A percentile compares a stretch with the other conserved stretches of the same genome.
Evolutionary conservation across 192 early-diverging fungal species (phyloP).

Genomic region (Chytriomyces confervae): DNA sequence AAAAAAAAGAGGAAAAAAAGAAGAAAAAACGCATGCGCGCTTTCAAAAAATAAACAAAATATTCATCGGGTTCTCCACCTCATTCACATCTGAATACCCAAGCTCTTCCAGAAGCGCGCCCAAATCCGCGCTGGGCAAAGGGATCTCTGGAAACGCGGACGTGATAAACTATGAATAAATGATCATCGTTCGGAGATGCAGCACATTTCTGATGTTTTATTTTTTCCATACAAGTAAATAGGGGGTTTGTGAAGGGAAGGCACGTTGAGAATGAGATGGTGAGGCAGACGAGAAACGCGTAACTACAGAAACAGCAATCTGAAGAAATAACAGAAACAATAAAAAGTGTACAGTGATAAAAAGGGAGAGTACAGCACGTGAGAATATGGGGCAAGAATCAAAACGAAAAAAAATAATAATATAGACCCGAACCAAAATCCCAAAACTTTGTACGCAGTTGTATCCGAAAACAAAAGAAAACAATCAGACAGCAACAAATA

Average conservation of each 20-base stretch:
- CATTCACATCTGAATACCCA: conserved; percentile 27
- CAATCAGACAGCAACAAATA: neutral
- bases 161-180: too few species aligned
- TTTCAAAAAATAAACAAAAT: conserved; percentile 1
- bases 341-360: too few species aligned
- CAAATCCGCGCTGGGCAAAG: neutral
- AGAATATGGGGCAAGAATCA: neutral
- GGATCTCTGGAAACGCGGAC: too few species aligned
- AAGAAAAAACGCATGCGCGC: too few species aligned
- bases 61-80: conserved; percentile 80
- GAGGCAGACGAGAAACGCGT: too few species aligned
- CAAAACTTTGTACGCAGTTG: neutral
- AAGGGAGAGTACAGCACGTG: neutral
- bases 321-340: too few species aligned
- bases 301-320: too few species aligned
- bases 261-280: too few species aligned
- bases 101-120: conserved; percentile 13
- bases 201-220: too few species aligned
- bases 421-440: neutral
- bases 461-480: neutral
- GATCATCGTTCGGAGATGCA: too few species aligned
- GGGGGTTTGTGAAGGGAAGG: too few species aligned
- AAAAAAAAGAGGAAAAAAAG: neutral
- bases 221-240: too few species aligned
- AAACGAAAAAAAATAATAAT: neutral